A percentile compares a stretch with the other conserved stretches of the same genome.
Evolutionary conservation across 495 filamentous ascomycete species (phyloP).

Genomic region (Parathielavia hyrcaniae): DNA sequence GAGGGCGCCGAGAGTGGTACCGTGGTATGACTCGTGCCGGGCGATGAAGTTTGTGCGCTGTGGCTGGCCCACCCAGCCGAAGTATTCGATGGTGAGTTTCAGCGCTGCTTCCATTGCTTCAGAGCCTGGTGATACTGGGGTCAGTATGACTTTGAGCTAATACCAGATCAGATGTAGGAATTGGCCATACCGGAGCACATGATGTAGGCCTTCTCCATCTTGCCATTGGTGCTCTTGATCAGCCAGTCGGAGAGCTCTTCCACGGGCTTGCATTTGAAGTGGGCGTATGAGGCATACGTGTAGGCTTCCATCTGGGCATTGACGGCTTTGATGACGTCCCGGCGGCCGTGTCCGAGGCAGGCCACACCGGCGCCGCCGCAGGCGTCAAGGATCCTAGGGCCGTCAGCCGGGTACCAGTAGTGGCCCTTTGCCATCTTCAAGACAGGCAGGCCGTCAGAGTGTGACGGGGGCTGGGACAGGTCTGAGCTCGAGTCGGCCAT

Average conservation of each 20-base stretch:
- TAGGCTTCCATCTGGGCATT: conserved; percentile 29
- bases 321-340: conserved; percentile 36
- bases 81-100: conserved; percentile 61
- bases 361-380: conserved; percentile 46
- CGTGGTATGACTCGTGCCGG: conserved; percentile 63
- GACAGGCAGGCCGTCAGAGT: background rate
- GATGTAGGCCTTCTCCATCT: conserved; percentile 43
- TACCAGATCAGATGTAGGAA: background rate
- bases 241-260: conserved; percentile 37
- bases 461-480: background rate
- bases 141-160: background rate
- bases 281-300: conserved; percentile 40
- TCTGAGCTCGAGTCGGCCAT: conserved; percentile 4
- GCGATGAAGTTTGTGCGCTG: conserved; percentile 51
- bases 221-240: conserved; percentile 37
- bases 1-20: conserved; percentile 59
- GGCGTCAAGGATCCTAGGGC: conserved; percentile 54
- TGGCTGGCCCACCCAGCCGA: conserved; percentile 39
- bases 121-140: conserved; percentile 44
- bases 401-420: conserved; percentile 42
- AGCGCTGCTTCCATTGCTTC: conserved; percentile 67
- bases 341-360: conserved; percentile 45
- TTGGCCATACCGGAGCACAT: conserved; percentile 47
- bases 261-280: conserved; percentile 35
- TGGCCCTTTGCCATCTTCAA: conserved; percentile 26